Evolutionary conservation across 441 rosid species (phyloP).

Genomic region (Breynia disticha): DNA sequence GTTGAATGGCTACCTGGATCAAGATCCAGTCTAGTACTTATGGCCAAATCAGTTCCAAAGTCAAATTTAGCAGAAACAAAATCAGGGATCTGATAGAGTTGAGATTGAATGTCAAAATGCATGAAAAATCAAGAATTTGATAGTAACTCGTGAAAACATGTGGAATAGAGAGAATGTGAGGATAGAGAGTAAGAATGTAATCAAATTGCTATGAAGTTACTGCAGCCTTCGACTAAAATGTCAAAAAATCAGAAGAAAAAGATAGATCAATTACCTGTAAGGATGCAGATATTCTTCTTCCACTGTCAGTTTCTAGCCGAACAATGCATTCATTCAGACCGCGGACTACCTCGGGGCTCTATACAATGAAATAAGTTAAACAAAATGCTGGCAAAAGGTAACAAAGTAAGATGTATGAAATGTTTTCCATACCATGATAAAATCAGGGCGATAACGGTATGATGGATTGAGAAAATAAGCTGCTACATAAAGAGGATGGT

Average conservation of each 20-base stretch:
- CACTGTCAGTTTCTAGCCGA: slow-evolving; percentile 66
- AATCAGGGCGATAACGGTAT: slow-evolving; percentile 65
- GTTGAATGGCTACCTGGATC: slow-evolving; percentile 48
- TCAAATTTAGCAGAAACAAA: slow-evolving; percentile 64
- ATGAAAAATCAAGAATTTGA: background rate
- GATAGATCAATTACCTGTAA: slow-evolving; percentile 47
- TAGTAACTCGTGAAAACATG: background rate
- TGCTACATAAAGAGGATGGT: slow-evolving; percentile 82
- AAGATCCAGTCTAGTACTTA: slow-evolving; percentile 64
- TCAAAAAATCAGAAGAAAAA: background rate
- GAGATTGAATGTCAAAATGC: background rate
- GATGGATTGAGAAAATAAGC: slow-evolving; percentile 90
- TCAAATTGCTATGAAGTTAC: background rate
- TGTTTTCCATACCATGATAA: slow-evolving; percentile 41
- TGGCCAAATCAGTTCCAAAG: slow-evolving; percentile 78
- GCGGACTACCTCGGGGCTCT: slow-evolving; percentile 77
- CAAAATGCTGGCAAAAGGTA: slow-evolving; percentile 1
- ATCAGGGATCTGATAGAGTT: slow-evolving; percentile 51
- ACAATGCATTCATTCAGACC: slow-evolving; percentile 84
- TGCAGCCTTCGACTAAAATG: background rate
- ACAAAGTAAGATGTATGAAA: background rate
- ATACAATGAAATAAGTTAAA: slow-evolving; percentile 15
- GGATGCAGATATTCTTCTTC: slow-evolving; percentile 64
- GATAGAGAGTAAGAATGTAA: background rate
- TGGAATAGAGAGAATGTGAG: background rate